Evolutionary conservation across 1,139 yeast genomes (phyloP), one percentile per base, ranked within the genome.

Genomic region (Protomyces inundatus): DNA sequence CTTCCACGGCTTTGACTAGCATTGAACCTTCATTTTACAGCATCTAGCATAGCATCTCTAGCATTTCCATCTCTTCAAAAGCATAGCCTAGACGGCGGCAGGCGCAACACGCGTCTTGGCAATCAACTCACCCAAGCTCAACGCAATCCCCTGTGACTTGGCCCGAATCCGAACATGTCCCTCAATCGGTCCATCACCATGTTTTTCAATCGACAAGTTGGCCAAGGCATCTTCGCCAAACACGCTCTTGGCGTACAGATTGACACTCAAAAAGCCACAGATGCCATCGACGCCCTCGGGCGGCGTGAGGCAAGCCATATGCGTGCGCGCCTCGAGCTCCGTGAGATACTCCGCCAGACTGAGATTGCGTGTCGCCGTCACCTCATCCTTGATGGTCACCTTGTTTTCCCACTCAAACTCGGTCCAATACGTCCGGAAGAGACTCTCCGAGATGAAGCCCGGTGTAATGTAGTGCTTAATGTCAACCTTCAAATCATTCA

Each of bases 401-500:
- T 95, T 95, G 79, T 95, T 95, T 77, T 95, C 99, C 99, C 99
- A 95, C 78, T 95, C 99, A 74, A 95, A 95, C 75, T 91, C 98
- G 75, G 90, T 89, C 99, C 99, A 95, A 98, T 91, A 91, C 71
- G 86, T 84, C 72, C 98, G 88, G 88, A 95, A 95, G 70, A 84
- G 87, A 61, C 86, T 84, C 76, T 93, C 98, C 16, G 90, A 79
- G 75, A 97, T 90, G 35, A 84, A 82, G 12, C 96, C 96, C 33
- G 98, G 98, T 75, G 89, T 90, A 75, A 95, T 91, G 78, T 95
- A 95, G 77, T 93, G 98, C 93, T 93, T 89, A 66, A 93, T 90
- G 74, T 93, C 97, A 67, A 93, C 91, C 74, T 93, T 97, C 65
- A 95, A 90, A 74, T 93, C 98, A 74, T 90, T 90, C 73, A 95